Evolutionary conservation across 108 stramenopile species (phyloP).

Genomic region (Cyclotella sp.): DNA sequence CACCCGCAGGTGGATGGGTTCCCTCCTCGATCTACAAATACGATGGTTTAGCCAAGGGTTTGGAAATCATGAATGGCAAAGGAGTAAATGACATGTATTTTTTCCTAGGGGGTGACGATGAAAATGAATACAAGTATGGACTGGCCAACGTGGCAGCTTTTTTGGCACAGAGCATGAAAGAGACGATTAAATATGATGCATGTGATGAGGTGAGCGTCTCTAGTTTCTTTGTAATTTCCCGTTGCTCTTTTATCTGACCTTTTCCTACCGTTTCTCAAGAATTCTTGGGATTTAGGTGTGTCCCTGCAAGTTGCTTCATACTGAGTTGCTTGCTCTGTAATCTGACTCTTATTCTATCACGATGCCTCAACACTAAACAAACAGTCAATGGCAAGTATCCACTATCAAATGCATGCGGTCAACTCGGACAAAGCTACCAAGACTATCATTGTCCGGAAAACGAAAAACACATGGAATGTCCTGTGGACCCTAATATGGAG

Average conservation of each 20-base stretch:
- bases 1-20: constrained; percentile 20
- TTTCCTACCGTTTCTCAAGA: not conserved
- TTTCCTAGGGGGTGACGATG: constrained; percentile 8
- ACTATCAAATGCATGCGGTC: constrained; percentile 23
- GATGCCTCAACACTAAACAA: not conserved
- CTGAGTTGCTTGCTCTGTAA: not conserved
- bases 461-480: constrained; percentile 26
- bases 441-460: constrained; percentile 21
- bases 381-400: constrained; percentile 23
- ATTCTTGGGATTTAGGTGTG: constrained; percentile 20
- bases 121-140: not conserved
- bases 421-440: constrained; percentile 19
- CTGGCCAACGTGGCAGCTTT: constrained; percentile 1
- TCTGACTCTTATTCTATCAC: not conserved
- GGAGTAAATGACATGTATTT: constrained; percentile 22
- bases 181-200: constrained; percentile 48
- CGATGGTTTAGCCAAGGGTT: constrained; percentile 19
- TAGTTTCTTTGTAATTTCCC: not conserved
- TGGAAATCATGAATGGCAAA: constrained; percentile 20
- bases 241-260: not conserved
- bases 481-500: constrained; percentile 23
- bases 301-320: not conserved
- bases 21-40: constrained; percentile 26
- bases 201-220: constrained; percentile 34
- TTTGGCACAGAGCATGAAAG: constrained; percentile 45